Conservation (phyloP, 495 filamentous ascomycete species). For the Hypoxylon crocopeplum region DNA sequence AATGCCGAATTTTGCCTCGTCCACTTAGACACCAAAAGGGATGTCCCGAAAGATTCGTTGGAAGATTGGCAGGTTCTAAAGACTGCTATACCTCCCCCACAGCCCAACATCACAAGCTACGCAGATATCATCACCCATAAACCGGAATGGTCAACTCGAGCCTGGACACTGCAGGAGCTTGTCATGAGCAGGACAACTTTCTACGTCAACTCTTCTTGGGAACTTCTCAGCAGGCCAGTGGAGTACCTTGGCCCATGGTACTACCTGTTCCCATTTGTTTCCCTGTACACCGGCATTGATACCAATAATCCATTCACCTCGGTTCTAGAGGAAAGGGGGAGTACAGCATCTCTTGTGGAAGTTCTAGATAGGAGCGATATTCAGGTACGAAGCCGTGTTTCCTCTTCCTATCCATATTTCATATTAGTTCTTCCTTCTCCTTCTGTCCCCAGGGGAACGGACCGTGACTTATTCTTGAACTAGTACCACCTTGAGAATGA, state of each 20-base stretch:
- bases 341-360: neutral
- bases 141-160: slow-evolving; percentile 51
- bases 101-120: slow-evolving; percentile 35
- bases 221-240: slow-evolving; percentile 42
- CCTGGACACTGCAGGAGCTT: slow-evolving; percentile 59
- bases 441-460: neutral
- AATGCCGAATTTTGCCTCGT: slow-evolving; percentile 56
- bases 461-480: neutral
- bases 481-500: slow-evolving; percentile 1
- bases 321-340: neutral
- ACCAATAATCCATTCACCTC: slow-evolving; percentile 25
- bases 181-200: slow-evolving; percentile 56
- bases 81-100: neutral
- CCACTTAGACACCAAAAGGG: slow-evolving; percentile 47
- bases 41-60: slow-evolving; percentile 17
- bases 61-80: slow-evolving; percentile 18
- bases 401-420: neutral
- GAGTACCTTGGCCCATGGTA: slow-evolving; percentile 51
- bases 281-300: slow-evolving; percentile 40
- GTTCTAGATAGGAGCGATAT: slow-evolving; percentile 2
- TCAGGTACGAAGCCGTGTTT: slow-evolving; percentile 4
- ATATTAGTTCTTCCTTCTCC: neutral
- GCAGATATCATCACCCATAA: slow-evolving; percentile 22
- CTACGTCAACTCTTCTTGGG: slow-evolving; percentile 52
- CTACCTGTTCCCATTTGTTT: slow-evolving; percentile 47